Evolutionary conservation across 345 rosid genomes (phyloP).

Genomic region (Populus alba): DNA sequence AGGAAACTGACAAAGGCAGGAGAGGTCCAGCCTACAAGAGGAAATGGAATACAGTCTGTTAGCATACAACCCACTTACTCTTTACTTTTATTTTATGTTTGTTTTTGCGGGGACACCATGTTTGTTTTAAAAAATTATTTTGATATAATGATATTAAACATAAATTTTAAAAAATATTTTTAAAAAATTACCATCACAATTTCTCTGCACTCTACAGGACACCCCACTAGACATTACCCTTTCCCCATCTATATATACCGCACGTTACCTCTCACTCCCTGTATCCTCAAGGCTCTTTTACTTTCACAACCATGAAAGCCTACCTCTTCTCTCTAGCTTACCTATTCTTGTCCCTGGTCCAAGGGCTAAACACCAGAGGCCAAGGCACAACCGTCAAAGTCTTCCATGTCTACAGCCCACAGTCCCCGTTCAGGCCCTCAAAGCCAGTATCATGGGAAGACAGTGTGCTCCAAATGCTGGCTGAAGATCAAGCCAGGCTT

Average conservation of each 20-base stretch:
- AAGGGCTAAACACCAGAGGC: slow-evolving; percentile 28
- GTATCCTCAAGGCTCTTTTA: slow-evolving; percentile 9
- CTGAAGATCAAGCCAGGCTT: slow-evolving; percentile 70
- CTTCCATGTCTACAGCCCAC: slow-evolving; percentile 70
- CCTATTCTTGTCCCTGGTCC: slow-evolving; percentile 30
- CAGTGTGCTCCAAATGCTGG: slow-evolving; percentile 58
- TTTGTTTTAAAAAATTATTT: neutral
- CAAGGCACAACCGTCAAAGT: slow-evolving; percentile 66
- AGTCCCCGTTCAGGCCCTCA: slow-evolving; percentile 66
- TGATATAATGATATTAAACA: too few species aligned
- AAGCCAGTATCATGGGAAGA: slow-evolving; percentile 73
- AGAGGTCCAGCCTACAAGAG: slow-evolving; percentile 24
- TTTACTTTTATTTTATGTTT: too few species aligned
- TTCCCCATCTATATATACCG: slow-evolving; percentile 17
- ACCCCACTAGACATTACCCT: slow-evolving; percentile 15
- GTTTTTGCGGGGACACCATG: neutral
- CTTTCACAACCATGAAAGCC: slow-evolving; percentile 21
- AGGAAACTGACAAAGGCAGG: slow-evolving; percentile 8
- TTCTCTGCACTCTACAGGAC: neutral
- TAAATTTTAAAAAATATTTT: too few species aligned
- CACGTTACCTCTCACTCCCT: neutral
- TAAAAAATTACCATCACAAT: too few species aligned
- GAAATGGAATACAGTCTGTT: slow-evolving; percentile 72
- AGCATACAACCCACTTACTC: neutral
- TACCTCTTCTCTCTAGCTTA: slow-evolving; percentile 25